Base-by-base conservation (phyloP, 2,329 filamentous ascomycete species). In the Aspergillus novoparasiticus region DNA sequence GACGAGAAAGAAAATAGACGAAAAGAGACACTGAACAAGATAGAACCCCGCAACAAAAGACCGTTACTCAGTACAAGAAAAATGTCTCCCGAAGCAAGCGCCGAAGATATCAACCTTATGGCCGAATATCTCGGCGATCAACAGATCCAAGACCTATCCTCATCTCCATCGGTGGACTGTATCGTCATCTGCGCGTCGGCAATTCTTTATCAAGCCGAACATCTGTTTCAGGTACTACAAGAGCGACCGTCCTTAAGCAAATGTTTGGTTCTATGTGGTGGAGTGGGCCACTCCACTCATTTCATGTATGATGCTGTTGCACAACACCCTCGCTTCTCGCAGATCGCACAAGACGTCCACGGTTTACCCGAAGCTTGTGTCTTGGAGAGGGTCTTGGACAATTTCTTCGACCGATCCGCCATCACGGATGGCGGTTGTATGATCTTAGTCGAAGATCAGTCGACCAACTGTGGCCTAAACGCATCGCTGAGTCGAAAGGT, bases 381-480 rank as follows among this genome's bases (percentile, higher is more conserved):
- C 1, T 69, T 82, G 16, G 69, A 79, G 3, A 70, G 71, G 14
- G 76, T 82, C 1, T 68, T 82, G 16, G 69, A 79, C 30, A 64
- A 63, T 23, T 77, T 82, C 14, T 62, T 81, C 32, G 64, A 73
- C 9, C 32, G 32, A 19, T 71, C 39, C 66, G 67, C 34, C 58
- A 69, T 61, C 72, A 73, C 45, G 28, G 69, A 4, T 32, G 61
- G 1, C 68, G 71, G 74, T 12, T 74, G 75, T 21, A 67, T 59
- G 9, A 71, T 82, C 23, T 67, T 82, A 3, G 59, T 82, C 9
- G 81, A 83, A 62, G 76, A 81, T 51, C 62, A 73, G n/a, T 82
- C 79, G 0, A 82, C 80, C 0, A 83, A 83, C 62, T 82, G 81
- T 64, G 81, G 81, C 19, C 75, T 76, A 14, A 83, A 83, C 65